Conservation (phyloP, 2,329 filamentous ascomycete genomes). For the Fusarium sp. region DNA sequence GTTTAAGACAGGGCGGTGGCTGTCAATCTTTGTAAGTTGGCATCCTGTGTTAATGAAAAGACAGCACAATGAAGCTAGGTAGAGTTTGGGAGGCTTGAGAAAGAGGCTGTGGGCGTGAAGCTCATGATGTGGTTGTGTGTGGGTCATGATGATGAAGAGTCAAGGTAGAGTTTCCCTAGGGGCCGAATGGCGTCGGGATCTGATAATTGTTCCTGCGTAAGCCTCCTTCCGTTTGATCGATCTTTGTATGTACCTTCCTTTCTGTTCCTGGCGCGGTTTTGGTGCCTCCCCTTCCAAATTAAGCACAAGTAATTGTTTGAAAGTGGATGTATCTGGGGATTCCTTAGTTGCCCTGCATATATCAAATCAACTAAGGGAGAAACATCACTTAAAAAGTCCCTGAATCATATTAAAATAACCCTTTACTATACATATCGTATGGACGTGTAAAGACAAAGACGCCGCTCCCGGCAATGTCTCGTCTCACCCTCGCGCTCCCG, state of each 20-base stretch:
- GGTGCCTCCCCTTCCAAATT: neutral
- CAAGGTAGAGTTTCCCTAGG: neutral
- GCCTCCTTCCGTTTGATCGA: constrained; percentile 17
- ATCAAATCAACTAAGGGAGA: neutral
- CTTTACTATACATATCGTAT: neutral
- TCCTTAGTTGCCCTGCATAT: neutral
- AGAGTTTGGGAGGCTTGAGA: neutral
- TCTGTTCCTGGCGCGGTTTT: neutral
- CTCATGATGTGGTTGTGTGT: neutral
- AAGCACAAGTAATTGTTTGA: neutral
- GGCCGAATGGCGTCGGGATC: neutral
- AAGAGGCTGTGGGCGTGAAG: neutral
- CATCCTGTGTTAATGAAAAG: neutral
- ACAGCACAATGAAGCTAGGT: neutral
- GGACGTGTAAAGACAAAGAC: neutral
- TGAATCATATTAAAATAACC: neutral
- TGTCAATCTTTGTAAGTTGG: neutral
- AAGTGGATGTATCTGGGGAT: neutral
- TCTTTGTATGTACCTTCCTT: neutral
- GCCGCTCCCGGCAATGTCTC: constrained; percentile 24
- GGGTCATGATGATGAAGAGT: neutral
- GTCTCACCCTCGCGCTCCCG: constrained; percentile 14
- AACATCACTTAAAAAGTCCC: neutral
- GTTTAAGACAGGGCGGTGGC: constrained; percentile 3
- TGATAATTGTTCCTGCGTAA: constrained; percentile 31